Conservation (phyloP, 2,329 filamentous ascomycete species). For the Helminthosporium solani region DNA sequence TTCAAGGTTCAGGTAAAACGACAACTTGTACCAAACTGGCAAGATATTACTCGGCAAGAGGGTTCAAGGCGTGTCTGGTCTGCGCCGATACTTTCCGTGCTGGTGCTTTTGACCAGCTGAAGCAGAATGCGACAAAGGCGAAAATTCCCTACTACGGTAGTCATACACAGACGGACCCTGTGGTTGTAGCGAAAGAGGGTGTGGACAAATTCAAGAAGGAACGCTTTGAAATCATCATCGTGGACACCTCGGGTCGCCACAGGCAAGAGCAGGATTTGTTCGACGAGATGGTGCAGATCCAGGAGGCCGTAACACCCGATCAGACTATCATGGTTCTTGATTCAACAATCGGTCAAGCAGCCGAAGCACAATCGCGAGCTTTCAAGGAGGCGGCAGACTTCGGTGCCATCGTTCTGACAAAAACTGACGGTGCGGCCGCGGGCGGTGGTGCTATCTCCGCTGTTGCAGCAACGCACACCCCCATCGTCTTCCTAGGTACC, state of each 20-base stretch:
- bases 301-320: constrained; percentile 83
- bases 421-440: constrained; percentile 93
- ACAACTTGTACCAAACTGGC: constrained; percentile 98
- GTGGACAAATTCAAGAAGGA: constrained; percentile 99
- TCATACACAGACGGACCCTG: constrained; percentile 92
- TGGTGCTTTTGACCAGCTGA: constrained; percentile 96
- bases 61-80: constrained; percentile 89
- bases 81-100: constrained; percentile 98
- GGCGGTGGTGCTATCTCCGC: constrained; percentile 97
- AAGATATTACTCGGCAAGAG: constrained; percentile 87
- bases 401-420: constrained; percentile 97
- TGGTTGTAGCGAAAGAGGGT: constrained; percentile 88
- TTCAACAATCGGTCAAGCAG: constrained; percentile 92
- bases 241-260: constrained; percentile 94
- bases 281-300: constrained; percentile 97
- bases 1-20: constrained; percentile 97
- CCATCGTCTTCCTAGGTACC: constrained; percentile 96
- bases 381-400: constrained; percentile 98
- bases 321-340: constrained; percentile 99
- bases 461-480: constrained; percentile 92
- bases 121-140: constrained; percentile 98
- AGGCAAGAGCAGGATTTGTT: constrained; percentile 93
- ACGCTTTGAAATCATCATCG: constrained; percentile 96
- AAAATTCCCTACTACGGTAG: constrained; percentile 99
- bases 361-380: constrained; percentile 88